phyloP scores from a whole-genome alignment of 2,329 filamentous ascomycete genomes.

The Byssochlamys sp. region DNA sequence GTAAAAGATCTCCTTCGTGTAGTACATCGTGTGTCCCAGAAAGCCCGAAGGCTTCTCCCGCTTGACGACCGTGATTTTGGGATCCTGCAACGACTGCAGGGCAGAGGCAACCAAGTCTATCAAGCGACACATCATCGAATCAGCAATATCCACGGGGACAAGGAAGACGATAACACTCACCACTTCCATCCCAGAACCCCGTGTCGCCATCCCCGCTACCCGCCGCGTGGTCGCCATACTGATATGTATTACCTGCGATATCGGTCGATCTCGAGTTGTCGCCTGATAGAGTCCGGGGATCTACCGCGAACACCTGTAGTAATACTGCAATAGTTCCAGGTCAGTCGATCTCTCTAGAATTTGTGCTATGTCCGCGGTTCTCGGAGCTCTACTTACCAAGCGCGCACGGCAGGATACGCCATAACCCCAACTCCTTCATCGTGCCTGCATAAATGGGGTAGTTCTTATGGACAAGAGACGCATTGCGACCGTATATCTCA shows the following conservation, averaged over 20 bases:
- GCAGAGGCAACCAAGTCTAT: constrained; percentile 25
- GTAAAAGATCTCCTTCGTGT: constrained; percentile 53
- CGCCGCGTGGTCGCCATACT: constrained; percentile 14
- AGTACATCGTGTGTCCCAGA: constrained; percentile 49
- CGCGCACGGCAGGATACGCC: constrained; percentile 24
- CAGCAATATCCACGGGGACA: not conserved
- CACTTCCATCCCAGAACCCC: constrained; percentile 16
- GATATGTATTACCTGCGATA: constrained; percentile 10
- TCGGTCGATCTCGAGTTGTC: constrained; percentile 11
- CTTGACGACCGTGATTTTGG: constrained; percentile 15
- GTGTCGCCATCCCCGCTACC: constrained; percentile 9
- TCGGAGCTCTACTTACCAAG: constrained; percentile 19
- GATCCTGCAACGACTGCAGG: constrained; percentile 19
- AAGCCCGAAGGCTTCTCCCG: constrained; percentile 47
- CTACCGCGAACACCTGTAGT: constrained; percentile 20
- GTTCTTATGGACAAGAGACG: constrained; percentile 16
- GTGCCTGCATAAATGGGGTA: constrained; percentile 16
- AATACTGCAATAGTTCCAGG: constrained; percentile 17
- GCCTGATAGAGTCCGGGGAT: constrained; percentile 11
- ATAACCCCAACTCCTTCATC: constrained; percentile 26
- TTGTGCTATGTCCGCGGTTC: constrained; percentile 1
- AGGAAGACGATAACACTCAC: constrained; percentile 13
- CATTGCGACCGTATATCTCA: constrained; percentile 21
- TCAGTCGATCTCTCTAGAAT: not conserved
- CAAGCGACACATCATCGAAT: constrained; percentile 5